Conservation (phyloP, 148 eudicot species). For the Drosera capensis region DNA sequence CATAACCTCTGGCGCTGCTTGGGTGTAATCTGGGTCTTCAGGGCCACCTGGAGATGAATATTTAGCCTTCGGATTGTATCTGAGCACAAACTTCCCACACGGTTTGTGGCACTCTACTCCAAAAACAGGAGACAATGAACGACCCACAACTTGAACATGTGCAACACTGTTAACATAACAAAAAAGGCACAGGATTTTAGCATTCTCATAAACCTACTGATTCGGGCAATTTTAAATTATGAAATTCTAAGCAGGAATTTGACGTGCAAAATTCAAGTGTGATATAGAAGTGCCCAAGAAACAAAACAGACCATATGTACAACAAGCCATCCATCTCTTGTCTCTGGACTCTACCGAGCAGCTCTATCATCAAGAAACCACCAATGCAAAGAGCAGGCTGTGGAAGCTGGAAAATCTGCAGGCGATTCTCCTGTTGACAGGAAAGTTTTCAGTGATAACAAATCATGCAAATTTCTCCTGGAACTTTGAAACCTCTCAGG, state of each 20-base stretch:
- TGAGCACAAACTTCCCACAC: conserved; percentile 23
- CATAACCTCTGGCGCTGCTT: too few species aligned
- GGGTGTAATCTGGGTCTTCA: too few species aligned
- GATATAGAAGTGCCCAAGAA: not conserved
- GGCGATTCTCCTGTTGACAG: conserved; percentile 36
- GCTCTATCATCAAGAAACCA: conserved; percentile 66
- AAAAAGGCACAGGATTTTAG: not conserved
- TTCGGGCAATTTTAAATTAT: not conserved
- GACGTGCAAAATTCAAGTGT: not conserved
- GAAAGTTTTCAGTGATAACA: conserved; percentile 3
- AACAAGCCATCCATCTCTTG: conserved; percentile 53
- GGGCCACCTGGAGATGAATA: conserved; percentile 9
- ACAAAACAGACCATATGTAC: conserved; percentile 57
- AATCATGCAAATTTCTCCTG: not conserved
- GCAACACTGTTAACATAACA: conserved; percentile 28
- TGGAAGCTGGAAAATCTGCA: conserved; percentile 70
- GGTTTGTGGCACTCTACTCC: conserved; percentile 22
- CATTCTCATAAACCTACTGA: not conserved
- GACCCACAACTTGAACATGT: conserved; percentile 49
- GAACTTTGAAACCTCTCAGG: not conserved
- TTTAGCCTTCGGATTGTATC: conserved; percentile 27
- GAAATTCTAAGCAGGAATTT: not conserved
- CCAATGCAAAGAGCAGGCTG: conserved; percentile 70
- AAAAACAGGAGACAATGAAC: conserved; percentile 47
- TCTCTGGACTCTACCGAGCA: conserved; percentile 69